phyloP scores from a whole-genome alignment of 768 basidiomycete species.

The Amanita rubescens region DNA sequence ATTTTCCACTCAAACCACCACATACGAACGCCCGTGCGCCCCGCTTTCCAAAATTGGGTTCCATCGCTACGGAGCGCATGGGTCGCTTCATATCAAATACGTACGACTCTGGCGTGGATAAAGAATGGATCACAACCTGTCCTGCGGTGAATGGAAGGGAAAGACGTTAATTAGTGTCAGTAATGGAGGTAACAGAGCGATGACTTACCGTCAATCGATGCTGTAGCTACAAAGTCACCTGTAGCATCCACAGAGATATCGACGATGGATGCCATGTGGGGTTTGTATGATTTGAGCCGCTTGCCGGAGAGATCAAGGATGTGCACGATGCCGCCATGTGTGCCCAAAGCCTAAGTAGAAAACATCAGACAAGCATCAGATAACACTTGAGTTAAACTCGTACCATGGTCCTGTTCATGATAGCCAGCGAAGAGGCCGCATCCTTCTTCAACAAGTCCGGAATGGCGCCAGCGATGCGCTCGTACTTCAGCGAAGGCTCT shows the following conservation, averaged over 20 bases:
- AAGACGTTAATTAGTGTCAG: conserved; percentile 12
- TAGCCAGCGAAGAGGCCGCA: conserved; percentile 74
- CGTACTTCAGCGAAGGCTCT: conserved; percentile 89
- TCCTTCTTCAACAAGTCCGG: conserved; percentile 83
- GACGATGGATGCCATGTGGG: conserved; percentile 80
- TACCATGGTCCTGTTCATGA: conserved; percentile 71
- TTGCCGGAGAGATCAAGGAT: conserved; percentile 73
- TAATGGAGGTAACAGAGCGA: not conserved
- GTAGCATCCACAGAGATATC: conserved; percentile 82
- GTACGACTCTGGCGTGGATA: conserved; percentile 73
- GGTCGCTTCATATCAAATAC: conserved; percentile 89
- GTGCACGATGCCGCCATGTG: conserved; percentile 89
- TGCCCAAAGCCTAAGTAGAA: conserved; percentile 69
- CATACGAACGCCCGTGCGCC: conserved; percentile 76
- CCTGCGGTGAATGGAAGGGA: conserved; percentile 39
- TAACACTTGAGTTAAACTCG: not conserved
- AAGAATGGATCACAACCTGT: conserved; percentile 82
- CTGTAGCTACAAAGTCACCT: conserved; percentile 85
- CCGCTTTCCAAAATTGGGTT: conserved; percentile 82
- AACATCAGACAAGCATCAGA: conserved; percentile 6
- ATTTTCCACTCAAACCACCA: conserved; percentile 84
- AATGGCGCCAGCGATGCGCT: conserved; percentile 64
- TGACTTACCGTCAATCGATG: conserved; percentile 83
- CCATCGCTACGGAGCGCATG: conserved; percentile 82
- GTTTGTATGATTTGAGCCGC: conserved; percentile 83